Conservation (phyloP, 2,329 filamentous ascomycete genomes). For the Fusarium incarnatum region DNA sequence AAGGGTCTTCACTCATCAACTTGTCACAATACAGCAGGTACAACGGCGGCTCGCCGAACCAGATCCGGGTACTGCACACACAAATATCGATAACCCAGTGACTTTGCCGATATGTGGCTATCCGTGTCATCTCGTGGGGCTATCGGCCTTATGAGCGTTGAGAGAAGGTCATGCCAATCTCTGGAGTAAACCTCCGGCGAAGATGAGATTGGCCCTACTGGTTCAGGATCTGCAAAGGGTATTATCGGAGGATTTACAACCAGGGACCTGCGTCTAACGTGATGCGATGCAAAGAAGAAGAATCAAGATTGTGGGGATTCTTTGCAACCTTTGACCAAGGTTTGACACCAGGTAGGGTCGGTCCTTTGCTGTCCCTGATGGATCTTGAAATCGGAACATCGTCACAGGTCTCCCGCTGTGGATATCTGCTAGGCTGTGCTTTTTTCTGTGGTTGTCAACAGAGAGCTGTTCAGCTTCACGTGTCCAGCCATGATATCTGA, state of each 20-base stretch:
- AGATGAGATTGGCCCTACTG: conserved; percentile 23
- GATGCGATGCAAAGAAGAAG: conserved; percentile 17
- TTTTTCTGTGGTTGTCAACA: conserved; percentile 1
- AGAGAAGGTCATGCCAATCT: conserved; percentile 19
- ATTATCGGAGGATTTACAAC: conserved; percentile 35
- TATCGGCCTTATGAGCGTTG: conserved; percentile 2
- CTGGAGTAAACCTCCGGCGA: conserved; percentile 22
- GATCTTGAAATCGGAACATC: conserved; percentile 15
- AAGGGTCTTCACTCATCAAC: conserved; percentile 24
- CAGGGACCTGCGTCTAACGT: conserved; percentile 42
- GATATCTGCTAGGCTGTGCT: conserved; percentile 14
- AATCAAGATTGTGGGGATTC: conserved; percentile 26
- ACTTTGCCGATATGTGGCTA: conserved; percentile 39
- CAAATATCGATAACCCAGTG: conserved; percentile 29
- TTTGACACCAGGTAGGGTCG: conserved; percentile 23
- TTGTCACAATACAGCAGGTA: conserved; percentile 1
- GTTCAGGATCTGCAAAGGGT: conserved; percentile 33
- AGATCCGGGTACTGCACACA: conserved; percentile 14
- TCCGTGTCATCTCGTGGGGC: conserved; percentile 34
- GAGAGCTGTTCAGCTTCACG: conserved; percentile 8
- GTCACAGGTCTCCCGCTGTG: conserved; percentile 24
- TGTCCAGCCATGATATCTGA: conserved; percentile 2
- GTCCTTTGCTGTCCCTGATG: conserved; percentile 20
- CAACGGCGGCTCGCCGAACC: conserved; percentile 3
- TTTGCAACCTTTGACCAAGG: conserved; percentile 20